Evolutionary conservation across 2,329 filamentous ascomycete genomes (phyloP).

Genomic region (Penicillium sclerotiorum): DNA sequence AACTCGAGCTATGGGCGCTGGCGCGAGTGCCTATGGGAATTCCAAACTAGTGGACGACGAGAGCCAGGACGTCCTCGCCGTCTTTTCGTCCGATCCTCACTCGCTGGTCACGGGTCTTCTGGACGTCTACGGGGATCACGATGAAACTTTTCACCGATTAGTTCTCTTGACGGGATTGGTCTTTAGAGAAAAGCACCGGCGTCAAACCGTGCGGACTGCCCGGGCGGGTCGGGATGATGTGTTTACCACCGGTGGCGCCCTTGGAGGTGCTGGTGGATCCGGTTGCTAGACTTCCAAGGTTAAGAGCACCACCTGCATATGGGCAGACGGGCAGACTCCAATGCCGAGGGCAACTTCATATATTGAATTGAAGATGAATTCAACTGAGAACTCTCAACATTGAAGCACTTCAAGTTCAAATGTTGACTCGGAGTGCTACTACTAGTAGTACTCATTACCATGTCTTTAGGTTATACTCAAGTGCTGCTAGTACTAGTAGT

Average conservation of each 20-base stretch:
- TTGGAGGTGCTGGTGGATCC: background rate
- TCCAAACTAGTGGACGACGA: slow-evolving; percentile 10
- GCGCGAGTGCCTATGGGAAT: slow-evolving; percentile 5
- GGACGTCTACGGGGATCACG: slow-evolving; percentile 10
- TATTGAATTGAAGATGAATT: too few species aligned
- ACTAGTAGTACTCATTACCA: too few species aligned
- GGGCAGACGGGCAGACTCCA: too few species aligned
- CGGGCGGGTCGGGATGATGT: background rate
- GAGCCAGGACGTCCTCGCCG: slow-evolving; percentile 6
- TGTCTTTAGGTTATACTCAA: too few species aligned
- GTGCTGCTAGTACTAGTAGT: too few species aligned
- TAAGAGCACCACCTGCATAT: too few species aligned
- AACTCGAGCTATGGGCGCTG: slow-evolving; percentile 9
- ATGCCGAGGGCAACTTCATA: too few species aligned
- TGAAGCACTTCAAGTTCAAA: too few species aligned
- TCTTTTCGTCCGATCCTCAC: slow-evolving; percentile 9
- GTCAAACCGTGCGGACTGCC: slow-evolving; percentile 1
- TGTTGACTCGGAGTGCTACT: too few species aligned
- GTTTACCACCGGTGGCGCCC: background rate
- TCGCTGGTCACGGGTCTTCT: slow-evolving; percentile 5
- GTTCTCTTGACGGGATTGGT: slow-evolving; percentile 8
- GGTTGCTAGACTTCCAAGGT: background rate
- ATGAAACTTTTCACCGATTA: slow-evolving; percentile 8
- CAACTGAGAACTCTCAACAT: too few species aligned
- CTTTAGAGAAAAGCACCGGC: slow-evolving; percentile 10